Conservation (phyloP, 495 filamentous ascomycete genomes). For the Delitschia confertaspora region DNA sequence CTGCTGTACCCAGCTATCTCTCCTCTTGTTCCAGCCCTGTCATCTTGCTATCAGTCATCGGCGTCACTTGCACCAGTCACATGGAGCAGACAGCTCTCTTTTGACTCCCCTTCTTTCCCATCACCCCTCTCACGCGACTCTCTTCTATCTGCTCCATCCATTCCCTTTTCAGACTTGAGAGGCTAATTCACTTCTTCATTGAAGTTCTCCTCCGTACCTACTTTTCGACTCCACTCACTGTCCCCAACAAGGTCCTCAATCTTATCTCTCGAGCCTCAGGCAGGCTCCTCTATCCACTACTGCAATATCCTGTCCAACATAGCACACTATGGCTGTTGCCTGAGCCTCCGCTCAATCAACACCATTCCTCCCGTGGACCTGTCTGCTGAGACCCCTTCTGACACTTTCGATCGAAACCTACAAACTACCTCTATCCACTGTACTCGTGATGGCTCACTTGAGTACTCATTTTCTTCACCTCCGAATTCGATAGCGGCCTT, state of each 20-base stretch:
- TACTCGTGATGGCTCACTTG: constrained; percentile 28
- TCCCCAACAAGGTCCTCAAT: constrained; percentile 12
- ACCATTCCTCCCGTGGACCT: constrained; percentile 15
- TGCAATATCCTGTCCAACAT: constrained; percentile 14
- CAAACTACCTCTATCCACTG: constrained; percentile 17
- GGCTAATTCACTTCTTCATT: too few relatives aligned
- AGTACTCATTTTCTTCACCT: constrained; percentile 17
- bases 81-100: constrained; percentile 7
- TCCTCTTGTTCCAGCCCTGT: constrained; percentile 6
- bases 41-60: constrained; percentile 27
- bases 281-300: constrained; percentile 2
- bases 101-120: constrained; percentile 11
- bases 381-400: constrained; percentile 23
- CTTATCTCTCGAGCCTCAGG: constrained; percentile 24
- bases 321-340: constrained; percentile 26
- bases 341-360: constrained; percentile 14
- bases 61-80: constrained; percentile 28
- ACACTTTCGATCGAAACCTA: constrained; percentile 9
- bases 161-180: too few relatives aligned
- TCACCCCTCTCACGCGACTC: neutral
- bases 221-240: constrained; percentile 1
- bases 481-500: constrained; percentile 14
- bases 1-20: too few relatives aligned
- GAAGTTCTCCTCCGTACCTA: too few relatives aligned
- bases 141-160: neutral